Base-by-base conservation (phyloP, 2,329 filamentous ascomycete species). In the Aspergillus unguis region DNA sequence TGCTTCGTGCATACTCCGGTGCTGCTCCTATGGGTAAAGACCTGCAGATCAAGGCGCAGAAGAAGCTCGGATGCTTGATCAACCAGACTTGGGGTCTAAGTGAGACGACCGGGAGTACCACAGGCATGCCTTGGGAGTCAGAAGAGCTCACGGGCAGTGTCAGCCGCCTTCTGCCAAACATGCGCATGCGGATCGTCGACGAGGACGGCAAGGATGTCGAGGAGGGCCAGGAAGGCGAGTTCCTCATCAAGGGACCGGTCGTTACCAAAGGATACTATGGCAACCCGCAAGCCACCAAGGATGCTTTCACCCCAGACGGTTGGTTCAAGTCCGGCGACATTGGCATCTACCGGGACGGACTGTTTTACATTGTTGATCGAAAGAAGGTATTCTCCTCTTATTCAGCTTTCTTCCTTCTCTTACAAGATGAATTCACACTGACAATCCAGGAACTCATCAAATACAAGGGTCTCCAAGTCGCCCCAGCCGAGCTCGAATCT, bases 311-410 rank as follows among this genome's bases (percentile, higher is more conserved):
- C 54, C 57, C 55, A 0, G 77, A 80, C 3, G 76, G 78, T 0
- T 81, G 71, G 58, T 80, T 80, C 59, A 75, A 78, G 45, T 80
- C 79, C 0, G 79, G 80, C 1, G 80, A 82, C 58, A 73, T 82
- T 46, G 74, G 74, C 49, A 70, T 75, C 38, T 60, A 65, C 6
- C 64, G 69, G 32, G 74, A 71, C 17, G 68, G 71, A 26, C 67
- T 78, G 52, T 80, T 75, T 67, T 81, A 80, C 59, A 77, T 81
- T 43, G 70, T 80, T 10, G 77, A 79, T 54, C 67, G 71, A 4
- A 72, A 72, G 44, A 74, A 76, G 67, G 77, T 57, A 58, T 17
- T 11, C 25, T 17, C 17, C 17, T 17, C 17, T 17, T 17, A 1
- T 26, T 42, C n/a, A 25, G 17, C 31, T 35, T 17, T 7, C 28